Conservation (phyloP, 169 alveolate species). For the Cytauxzoon felis region DNA sequence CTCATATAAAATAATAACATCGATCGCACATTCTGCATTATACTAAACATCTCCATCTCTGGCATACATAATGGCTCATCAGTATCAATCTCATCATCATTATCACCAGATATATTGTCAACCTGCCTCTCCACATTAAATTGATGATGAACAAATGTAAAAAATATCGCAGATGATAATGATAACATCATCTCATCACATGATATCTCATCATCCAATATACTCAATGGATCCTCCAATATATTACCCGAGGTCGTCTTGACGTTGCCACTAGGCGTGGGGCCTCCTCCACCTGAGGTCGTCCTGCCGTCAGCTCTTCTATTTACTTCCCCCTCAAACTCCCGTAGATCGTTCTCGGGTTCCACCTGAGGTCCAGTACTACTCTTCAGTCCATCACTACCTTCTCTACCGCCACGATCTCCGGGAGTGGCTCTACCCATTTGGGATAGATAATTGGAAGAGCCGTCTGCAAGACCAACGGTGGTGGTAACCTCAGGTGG, state of each 20-base stretch:
- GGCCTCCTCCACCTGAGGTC: conserved; percentile 1
- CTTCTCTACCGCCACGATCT: too few relatives aligned
- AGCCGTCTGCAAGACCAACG: too few relatives aligned
- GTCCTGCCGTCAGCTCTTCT: too few relatives aligned
- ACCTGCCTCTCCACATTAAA: conserved; percentile 36
- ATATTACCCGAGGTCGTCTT: too few relatives aligned
- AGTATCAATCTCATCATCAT: conserved; percentile 23
- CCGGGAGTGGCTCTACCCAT: too few relatives aligned
- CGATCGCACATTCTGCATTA: conserved; percentile 37
- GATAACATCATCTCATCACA: conserved; percentile 8
- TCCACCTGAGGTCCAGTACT: too few relatives aligned
- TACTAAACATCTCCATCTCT: conserved; percentile 49
- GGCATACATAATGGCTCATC: conserved; percentile 60
- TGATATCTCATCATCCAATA: not conserved
- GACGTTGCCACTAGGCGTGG: too few relatives aligned
- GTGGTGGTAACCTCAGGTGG: too few relatives aligned
- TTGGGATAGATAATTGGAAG: too few relatives aligned
- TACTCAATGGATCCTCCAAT: too few relatives aligned
- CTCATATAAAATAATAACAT: conserved; percentile 33
- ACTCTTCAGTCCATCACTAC: not conserved
- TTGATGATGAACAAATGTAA: conserved; percentile 59
- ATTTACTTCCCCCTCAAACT: too few relatives aligned
- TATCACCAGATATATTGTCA: not conserved
- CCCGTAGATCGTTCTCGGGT: too few relatives aligned
- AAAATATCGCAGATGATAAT: conserved; percentile 33